Base-by-base conservation (phyloP, 148 eudicot genomes). In the Cornus florida region DNA sequence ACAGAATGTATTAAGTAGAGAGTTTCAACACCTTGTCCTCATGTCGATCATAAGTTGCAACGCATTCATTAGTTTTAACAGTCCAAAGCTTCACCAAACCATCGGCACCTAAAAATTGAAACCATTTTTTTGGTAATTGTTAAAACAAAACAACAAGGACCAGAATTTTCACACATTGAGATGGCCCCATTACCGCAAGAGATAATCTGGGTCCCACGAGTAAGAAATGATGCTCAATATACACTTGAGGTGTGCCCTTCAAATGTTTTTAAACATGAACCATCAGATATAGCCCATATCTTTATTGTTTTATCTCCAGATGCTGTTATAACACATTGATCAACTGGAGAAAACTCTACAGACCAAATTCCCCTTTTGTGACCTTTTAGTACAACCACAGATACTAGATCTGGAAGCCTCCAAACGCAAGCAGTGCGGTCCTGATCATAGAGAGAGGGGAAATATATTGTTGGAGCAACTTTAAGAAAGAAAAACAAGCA, bases 211-310 rank as follows among this genome's bases (percentile, higher is more conserved):
- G 94, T 82, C 74, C 99, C 98, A 79, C 95, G 93, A 16, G 94
- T 80, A 35, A 93, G 76, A 75, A 91, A 96, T 35, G 92, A 94
- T 83, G 97, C 98, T 88, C 92, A 91, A 35, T 89, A 69, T 75
- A 96, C 99, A 80, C 93, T 91, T 72, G 99, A 88, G 75, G 95
- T 92, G 76, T 96, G 99, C 76, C 98, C 99, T 81, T 96, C 99
- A 82, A 96, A 96, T 82, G 99, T 94, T 83, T 88, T 91, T 72
- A 96, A 82, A 82, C 99, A 96, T 14, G 99, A 91, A 75, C 98
- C 97, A 87, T 94, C 95, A 82, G 93, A 86, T 84, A 92, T 89
- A 20, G 93, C 82, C 99, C 99, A 96, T 85, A 96, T 86, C 84
- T 91, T 96, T 77, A 96, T 87, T 9, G 98, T 94, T 83, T 94